These are phyloP conservation scores for Zygosaccharomyces pseudorouxii DNA, from an alignment of 805 yeast species.

Conservation along the genomic window DNA sequence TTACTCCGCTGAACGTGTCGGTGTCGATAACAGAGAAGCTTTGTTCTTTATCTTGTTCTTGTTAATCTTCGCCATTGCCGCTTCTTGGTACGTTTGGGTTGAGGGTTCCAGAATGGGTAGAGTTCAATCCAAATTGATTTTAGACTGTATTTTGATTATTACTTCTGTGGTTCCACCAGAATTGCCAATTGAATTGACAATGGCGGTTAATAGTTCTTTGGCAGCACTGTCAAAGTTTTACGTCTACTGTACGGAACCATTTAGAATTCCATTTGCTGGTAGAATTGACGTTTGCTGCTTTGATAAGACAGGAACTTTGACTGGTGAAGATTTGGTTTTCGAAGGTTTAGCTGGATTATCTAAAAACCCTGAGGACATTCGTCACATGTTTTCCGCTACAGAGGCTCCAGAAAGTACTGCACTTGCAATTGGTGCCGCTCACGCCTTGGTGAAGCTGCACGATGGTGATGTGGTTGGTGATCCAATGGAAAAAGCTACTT, in stretches of 20 bases:
- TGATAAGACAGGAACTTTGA: conserved; percentile 96
- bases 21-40: conserved; percentile 93
- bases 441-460: conserved; percentile 88
- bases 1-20: conserved; percentile 91
- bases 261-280: conserved; percentile 96
- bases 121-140: conserved; percentile 83
- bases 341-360: conserved; percentile 91
- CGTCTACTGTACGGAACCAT: conserved; percentile 96
- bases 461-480: conserved; percentile 98
- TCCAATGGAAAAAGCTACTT: conserved; percentile 97
- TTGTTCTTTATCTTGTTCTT: conserved; percentile 86
- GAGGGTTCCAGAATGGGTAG: conserved; percentile 97
- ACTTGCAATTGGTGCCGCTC: conserved; percentile 86
- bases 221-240: conserved; percentile 82
- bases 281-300: conserved; percentile 97
- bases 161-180: conserved; percentile 99
- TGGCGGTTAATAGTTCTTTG: conserved; percentile 93
- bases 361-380: conserved; percentile 42
- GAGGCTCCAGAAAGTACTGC: conserved; percentile 69
- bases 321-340: conserved; percentile 93
- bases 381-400: conserved; percentile 46
- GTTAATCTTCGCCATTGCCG: conserved; percentile 86
- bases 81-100: conserved; percentile 97
- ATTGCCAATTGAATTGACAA: conserved; percentile 96
- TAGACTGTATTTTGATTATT: conserved; percentile 92